Conservation (phyloP, 148 eudicot species). For the Nepenthes gracilis region DNA sequence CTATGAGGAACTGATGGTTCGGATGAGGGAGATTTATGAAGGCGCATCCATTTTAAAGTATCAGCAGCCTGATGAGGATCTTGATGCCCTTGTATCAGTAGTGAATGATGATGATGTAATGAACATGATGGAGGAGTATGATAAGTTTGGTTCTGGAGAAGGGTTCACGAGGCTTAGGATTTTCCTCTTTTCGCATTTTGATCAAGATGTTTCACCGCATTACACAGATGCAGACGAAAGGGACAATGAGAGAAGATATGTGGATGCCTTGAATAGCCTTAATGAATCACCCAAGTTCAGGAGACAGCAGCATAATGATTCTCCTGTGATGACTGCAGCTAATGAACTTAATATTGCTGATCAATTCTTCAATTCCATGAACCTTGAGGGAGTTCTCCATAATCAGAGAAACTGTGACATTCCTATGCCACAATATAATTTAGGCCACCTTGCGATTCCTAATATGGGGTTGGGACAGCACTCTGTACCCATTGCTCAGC, state of each 20-base stretch:
- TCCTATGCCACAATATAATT: conserved; percentile 48
- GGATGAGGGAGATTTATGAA: conserved; percentile 82
- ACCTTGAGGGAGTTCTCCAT: conserved; percentile 52
- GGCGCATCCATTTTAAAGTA: conserved; percentile 63
- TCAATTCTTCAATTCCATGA: conserved; percentile 61
- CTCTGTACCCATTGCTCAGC: conserved; percentile 26
- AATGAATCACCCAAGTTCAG: conserved; percentile 59
- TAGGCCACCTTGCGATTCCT: conserved; percentile 59
- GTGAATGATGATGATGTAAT: conserved; percentile 92
- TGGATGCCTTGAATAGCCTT: conserved; percentile 90
- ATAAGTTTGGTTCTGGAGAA: conserved; percentile 76
- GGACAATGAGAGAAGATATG: conserved; percentile 81
- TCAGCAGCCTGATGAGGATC: conserved; percentile 99
- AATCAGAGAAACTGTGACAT: conserved; percentile 63
- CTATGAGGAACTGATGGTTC: conserved; percentile 61
- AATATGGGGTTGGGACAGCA: conserved; percentile 44
- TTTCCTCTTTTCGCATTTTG: conserved; percentile 64
- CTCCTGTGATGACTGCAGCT: conserved; percentile 22
- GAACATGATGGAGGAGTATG: conserved; percentile 99
- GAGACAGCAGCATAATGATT: conserved; percentile 36
- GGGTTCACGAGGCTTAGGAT: conserved; percentile 90
- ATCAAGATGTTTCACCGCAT: conserved; percentile 53
- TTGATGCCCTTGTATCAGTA: conserved; percentile 96
- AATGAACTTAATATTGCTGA: conserved; percentile 57
- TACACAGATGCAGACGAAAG: conserved; percentile 71